Conservation (phyloP, 495 filamentous ascomycete species). For the Podospora fimiseda region DNA sequence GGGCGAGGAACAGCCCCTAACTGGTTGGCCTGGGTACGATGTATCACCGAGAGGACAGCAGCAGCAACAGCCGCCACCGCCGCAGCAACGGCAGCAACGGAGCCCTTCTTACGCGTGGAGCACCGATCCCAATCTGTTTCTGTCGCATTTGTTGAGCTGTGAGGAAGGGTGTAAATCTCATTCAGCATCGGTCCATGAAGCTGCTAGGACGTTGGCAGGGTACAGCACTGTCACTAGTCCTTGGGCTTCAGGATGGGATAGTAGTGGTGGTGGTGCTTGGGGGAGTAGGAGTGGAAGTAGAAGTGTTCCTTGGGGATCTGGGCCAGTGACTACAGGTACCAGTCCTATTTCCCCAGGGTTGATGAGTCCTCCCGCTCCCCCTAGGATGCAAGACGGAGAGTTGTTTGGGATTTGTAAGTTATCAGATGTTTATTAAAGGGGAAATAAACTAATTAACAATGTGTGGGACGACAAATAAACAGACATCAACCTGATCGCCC, state of each 20-base stretch:
- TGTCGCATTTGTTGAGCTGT: constrained; percentile 16
- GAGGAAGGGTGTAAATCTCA: constrained; percentile 24
- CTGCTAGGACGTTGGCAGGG: constrained; percentile 17
- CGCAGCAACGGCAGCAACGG: constrained; percentile 7
- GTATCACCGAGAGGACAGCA: no score
- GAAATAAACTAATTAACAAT: no score
- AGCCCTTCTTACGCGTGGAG: constrained; percentile 17
- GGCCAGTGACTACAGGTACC: no score
- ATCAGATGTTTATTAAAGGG: no score
- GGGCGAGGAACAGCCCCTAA: constrained; percentile 3
- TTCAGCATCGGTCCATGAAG: constrained; percentile 25
- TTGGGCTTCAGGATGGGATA: constrained; percentile 3
- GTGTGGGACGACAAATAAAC: constrained; percentile 8
- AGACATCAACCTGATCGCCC: constrained; percentile 53
- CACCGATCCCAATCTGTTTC: constrained; percentile 12
- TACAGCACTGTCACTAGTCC: constrained; percentile 7
- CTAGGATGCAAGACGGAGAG: constrained; percentile 20
- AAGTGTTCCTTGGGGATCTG: constrained; percentile 9
- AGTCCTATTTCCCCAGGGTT: constrained; percentile 8
- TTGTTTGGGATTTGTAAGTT: constrained; percentile 31
- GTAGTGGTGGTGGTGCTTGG: background rate
- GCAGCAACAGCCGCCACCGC: no score
- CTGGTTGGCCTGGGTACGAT: constrained; percentile 17
- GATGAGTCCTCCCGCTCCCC: constrained; percentile 12
- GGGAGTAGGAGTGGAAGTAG: background rate